Evolutionary conservation across 2,329 filamentous ascomycete genomes (phyloP), one percentile per base, ranked within the genome.

Genomic region (Periconia sp.): DNA sequence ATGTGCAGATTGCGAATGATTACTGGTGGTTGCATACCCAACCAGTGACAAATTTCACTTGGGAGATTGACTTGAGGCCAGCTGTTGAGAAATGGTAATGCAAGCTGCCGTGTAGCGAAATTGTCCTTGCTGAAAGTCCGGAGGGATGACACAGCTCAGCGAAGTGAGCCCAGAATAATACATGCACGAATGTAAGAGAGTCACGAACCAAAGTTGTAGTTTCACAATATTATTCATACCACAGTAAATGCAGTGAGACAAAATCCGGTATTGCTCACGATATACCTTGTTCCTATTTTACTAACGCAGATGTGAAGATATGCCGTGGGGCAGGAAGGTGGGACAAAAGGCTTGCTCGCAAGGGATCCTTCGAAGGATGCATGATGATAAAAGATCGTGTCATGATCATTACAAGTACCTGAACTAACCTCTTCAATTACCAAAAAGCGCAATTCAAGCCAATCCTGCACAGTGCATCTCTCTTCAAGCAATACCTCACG

Each of bases 1-100:
- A 19, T 28, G 13, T 4, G 4, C 32, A 92, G 84, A 95, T 95
- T 76, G 90, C 90, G 9, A 89, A 95, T 53, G 81, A 83, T 9
- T 95, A 95, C 62, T 95, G 89, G 89, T 77, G 86, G 63, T 65
- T 95, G 59, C 90, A 95, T 63, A 87, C 84, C 0, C 90, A 96
- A 73, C 87, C 86, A 22, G 80, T 82, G 55, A 89, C 87, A 5
- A 83, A 83, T 2, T 95, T 92, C 61, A 91, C 88, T 0, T 88
- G 89, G 63, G 89, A 95, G 72, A 69, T 95, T 56, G 90, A 95
- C 69, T 73, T 92, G 21, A 77, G 90, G 50, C 89, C 90, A 1
- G 91, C 83, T 68, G 77, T 91, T 38, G 90, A 95, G 77, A 95
- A 92, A 68, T 95, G 88, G 77, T 92, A 78, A 54, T 35, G n/a